These are phyloP conservation scores for Erythrobasidium hasegawianum DNA, from an alignment of 1,284 basidiomycete species.

Conservation along the genomic window DNA sequence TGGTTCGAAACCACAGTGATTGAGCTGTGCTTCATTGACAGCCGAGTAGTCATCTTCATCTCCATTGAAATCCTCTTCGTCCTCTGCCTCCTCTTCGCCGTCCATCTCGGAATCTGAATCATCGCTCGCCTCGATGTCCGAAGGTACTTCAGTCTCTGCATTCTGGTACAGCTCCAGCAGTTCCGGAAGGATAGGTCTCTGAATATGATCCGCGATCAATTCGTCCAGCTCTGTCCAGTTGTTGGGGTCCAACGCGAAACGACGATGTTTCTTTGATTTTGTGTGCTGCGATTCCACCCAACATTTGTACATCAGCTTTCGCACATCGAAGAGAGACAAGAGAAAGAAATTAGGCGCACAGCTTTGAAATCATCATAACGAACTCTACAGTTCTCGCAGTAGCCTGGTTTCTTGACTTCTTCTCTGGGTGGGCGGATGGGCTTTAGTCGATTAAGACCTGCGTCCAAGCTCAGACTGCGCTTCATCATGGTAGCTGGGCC, in stretches of 20 bases:
- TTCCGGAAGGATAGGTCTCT: conserved; percentile 57
- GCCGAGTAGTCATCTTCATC: conserved; percentile 40
- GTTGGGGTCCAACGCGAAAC: conserved; percentile 73
- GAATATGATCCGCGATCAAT: conserved; percentile 65
- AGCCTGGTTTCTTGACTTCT: conserved; percentile 86
- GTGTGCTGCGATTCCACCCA: too few species aligned
- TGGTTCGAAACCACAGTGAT: too few species aligned
- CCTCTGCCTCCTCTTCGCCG: conserved; percentile 40
- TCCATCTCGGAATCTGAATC: conserved; percentile 30
- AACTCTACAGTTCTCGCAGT: conserved; percentile 92
- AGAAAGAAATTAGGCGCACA: too few species aligned
- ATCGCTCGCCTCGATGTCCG: conserved; percentile 41
- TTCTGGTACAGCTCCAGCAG: conserved; percentile 23
- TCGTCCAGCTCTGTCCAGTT: conserved; percentile 82
- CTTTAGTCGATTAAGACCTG: conserved; percentile 45
- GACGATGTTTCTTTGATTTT: conserved; percentile 68
- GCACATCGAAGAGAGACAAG: too few species aligned
- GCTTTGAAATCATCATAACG: conserved; percentile 85
- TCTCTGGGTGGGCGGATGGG: conserved; percentile 33
- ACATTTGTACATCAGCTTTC: too few species aligned
- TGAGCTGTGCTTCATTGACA: too few species aligned
- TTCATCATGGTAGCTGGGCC: conserved; percentile 31
- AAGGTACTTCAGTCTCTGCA: conserved; percentile 22
- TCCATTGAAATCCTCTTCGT: conserved; percentile 44
- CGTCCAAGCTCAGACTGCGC: conserved; percentile 41